Base-by-base conservation (phyloP, 306 rosid species). In the Luffa acutangula region DNA sequence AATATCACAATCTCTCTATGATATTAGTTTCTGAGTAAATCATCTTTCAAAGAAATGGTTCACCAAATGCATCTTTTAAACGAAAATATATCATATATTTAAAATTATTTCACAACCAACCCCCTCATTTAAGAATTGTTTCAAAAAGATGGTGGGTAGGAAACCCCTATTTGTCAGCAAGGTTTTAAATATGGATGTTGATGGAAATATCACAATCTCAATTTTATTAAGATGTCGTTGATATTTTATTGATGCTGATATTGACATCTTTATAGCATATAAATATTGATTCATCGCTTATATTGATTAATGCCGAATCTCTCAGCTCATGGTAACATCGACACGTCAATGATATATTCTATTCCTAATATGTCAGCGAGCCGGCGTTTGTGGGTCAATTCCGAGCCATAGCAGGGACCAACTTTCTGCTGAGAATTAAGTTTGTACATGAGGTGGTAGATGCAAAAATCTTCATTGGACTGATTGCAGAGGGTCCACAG, bases 381-480 rank as follows among this genome's bases (percentile, higher is more conserved):
- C 76, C 21, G 57, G 57, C 41, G 8, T 71, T 67, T 43, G 54
- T 25, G 39, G 57, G 41, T 14, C 59, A 73, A 34, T 70, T 46
- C 37, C 45, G 34, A 41, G 74, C 49, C 74, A 18, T 36, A n/a
- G 54, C 53, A 43, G 31, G n/a, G 71, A 64, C 76, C 56, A 70
- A n/a, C 54, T 20, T 43, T 43, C 75, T 67, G 75, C 34, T 67
- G 52, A 41, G 25, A n/a, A 45, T 72, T 46, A 72, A 5, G 20
- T 72, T 72, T 15, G 13, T 3, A 48, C 12, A 48, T 25, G 59
- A 72, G 57, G 20, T 12, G 54, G 77, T 49, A 46, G 20, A 72
- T 46, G 41, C 58, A 72, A 43, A 43, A 48, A 72, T 49, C 77
- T 73, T 73, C 77, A 73, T 31, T 73, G 59, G 41, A 73, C n/a